phyloP scores from a whole-genome alignment of 2,329 filamentous ascomycete species.

The Didymella keratinophila region DNA sequence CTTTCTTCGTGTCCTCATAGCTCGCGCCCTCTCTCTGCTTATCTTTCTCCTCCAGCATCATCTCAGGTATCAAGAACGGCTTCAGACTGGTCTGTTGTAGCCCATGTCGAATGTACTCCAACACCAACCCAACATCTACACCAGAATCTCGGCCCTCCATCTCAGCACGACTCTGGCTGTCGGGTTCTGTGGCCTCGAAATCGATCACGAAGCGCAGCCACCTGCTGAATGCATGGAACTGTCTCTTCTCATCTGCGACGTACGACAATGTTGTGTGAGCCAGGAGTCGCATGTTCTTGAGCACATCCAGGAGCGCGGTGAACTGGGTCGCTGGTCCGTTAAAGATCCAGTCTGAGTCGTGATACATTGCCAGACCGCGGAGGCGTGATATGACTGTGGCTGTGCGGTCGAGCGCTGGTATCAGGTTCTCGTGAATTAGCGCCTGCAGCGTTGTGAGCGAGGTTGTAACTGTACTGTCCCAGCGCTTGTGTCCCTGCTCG shows the following conservation, averaged over 20 bases:
- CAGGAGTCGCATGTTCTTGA: constrained; percentile 78
- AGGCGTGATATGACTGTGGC: constrained; percentile 82
- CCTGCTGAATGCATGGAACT: constrained; percentile 79
- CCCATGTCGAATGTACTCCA: constrained; percentile 79
- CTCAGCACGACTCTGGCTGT: constrained; percentile 69
- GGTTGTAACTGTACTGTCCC: constrained; percentile 85
- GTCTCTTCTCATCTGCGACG: constrained; percentile 76
- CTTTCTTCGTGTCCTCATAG: constrained; percentile 47
- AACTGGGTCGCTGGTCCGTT: constrained; percentile 58
- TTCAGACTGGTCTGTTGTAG: constrained; percentile 72
- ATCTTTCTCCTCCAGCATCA: constrained; percentile 35
- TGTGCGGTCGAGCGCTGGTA: constrained; percentile 86
- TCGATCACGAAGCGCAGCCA: constrained; percentile 90
- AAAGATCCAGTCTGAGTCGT: constrained; percentile 69
- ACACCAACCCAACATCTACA: constrained; percentile 74
- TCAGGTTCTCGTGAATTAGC: constrained; percentile 84
- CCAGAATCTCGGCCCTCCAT: constrained; percentile 78
- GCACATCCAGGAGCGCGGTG: constrained; percentile 65
- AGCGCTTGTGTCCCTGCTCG: constrained; percentile 83
- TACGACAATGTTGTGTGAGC: constrained; percentile 75
- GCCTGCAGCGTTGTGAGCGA: constrained; percentile 80
- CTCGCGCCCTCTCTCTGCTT: constrained; percentile 16
- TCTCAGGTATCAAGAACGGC: constrained; percentile 62
- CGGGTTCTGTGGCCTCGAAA: constrained; percentile 70
- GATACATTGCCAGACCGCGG: constrained; percentile 81